Percentiles rank a stretch among this genome's conserved stretches.
Evolutionary conservation across 352 stramenopile genomes (phyloP).

Genomic region (Globisporangium abappressorium): DNA sequence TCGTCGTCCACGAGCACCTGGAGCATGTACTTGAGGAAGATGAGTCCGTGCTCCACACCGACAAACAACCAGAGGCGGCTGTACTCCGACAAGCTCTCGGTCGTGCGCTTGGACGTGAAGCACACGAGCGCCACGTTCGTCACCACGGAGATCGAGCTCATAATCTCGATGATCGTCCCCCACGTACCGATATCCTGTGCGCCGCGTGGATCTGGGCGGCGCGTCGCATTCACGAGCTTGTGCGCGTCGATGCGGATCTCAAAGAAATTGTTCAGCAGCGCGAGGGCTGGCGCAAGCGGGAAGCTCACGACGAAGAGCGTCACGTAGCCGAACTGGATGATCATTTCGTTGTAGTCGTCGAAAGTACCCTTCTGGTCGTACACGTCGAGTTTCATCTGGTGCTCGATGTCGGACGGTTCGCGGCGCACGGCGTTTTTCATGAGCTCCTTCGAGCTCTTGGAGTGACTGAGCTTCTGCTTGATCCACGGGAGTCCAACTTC

Average conservation of each 20-base stretch:
- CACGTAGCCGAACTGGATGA: slow-evolving; percentile 90
- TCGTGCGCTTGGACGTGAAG: slow-evolving; percentile 83
- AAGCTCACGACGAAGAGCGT: slow-evolving; percentile 93
- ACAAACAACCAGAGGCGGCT: slow-evolving; percentile 64
- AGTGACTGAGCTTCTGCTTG: slow-evolving; percentile 46
- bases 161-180: slow-evolving; percentile 87
- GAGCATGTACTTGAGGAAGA: slow-evolving; percentile 71
- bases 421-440: slow-evolving; percentile 33
- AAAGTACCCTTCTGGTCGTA: slow-evolving; percentile 80
- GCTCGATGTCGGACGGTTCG: slow-evolving; percentile 49
- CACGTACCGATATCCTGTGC: slow-evolving; percentile 91
- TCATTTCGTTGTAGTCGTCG: slow-evolving; percentile 88
- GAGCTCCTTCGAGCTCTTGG: slow-evolving; percentile 22
- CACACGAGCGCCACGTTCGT: slow-evolving; percentile 93
- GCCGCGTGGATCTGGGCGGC: slow-evolving; percentile 67
- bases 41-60: slow-evolving; percentile 55
- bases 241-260: slow-evolving; percentile 89
- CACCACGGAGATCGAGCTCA: slow-evolving; percentile 86
- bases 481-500: slow-evolving; percentile 73
- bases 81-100: slow-evolving; percentile 37
- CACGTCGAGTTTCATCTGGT: slow-evolving; percentile 54
- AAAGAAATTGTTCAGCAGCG: slow-evolving; percentile 90
- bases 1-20: slow-evolving; percentile 69
- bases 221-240: slow-evolving; percentile 77
- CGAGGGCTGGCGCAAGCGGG: slow-evolving; percentile 87